Evolutionary conservation across 305 asterid genomes (phyloP), one percentile per base, ranked within the genome.

Genomic region (Petunia hybrid): DNA sequence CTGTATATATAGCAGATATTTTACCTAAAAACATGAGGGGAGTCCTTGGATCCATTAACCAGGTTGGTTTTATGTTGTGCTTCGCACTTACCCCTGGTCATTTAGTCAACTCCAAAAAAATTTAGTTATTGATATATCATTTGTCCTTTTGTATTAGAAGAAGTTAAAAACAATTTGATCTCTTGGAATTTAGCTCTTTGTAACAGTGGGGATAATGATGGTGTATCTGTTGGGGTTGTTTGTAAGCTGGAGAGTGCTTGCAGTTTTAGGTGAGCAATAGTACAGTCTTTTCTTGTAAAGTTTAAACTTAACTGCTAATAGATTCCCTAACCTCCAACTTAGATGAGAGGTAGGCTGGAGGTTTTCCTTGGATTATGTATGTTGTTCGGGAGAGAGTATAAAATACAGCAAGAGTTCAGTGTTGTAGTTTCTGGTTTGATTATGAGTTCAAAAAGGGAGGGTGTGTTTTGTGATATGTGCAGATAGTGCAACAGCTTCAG

Each of bases 1-100:
- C 98, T n/a, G 97, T 94, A 48, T 94, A 92, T 79, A 92, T 94
- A 86, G 97, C 98, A 4, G 98, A 94, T 91, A 91, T 94, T 80
- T 90, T 97, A 8, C 97, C 97, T 56, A 95, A 92, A 81, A 92
- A 92, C 88, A 77, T 92, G 80, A 92, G 98, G 85, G 97, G 97
- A 86, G 86, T 92, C 83, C 97, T 94, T 68, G 98, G 97, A 83
- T 90, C 97, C 41, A 91, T 89, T 77, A 91, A 90, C 84, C 97
- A 94, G 97, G 98, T 92, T 82, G 57, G 87, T 80, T 78, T 80
- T 53, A 35, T 76, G 53, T 56, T 14, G 14, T 10, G 38, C 10
- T 56, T 63, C 16, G 38, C 76, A 65, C 40, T 51, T 22, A 39
- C 51, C 45, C 39, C 65, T 63, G 76, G 68, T 57, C 39, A 9